A percentile compares a stretch with the other conserved stretches of the same genome.
These are phyloP conservation scores for Buddleja alternifolia DNA, from an alignment of 257 asterid genomes.

Conservation along the genomic window DNA sequence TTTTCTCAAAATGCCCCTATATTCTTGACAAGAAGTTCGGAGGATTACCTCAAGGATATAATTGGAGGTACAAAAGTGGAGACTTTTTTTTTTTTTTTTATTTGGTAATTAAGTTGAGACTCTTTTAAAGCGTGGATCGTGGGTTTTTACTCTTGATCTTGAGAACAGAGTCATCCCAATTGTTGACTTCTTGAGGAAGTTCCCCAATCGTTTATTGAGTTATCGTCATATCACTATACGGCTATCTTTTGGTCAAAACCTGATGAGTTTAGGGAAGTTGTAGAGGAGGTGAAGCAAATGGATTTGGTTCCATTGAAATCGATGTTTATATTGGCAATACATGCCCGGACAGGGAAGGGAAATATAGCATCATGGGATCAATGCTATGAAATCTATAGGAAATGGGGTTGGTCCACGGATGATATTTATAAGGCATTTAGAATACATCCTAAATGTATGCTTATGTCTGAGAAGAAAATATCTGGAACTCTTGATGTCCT, in stretches of 20 bases:
- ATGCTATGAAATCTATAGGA: conserved; percentile 21
- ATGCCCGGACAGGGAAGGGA: conserved; percentile 15
- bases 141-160: conserved; percentile 14
- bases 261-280: conserved; percentile 23
- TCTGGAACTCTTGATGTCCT: conserved; percentile 22
- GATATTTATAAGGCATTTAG: conserved; percentile 29
- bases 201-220: background rate
- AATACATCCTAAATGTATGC: conserved; percentile 38
- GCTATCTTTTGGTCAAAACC: background rate
- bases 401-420: conserved; percentile 45
- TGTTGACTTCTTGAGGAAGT: conserved; percentile 34
- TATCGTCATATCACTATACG: background rate
- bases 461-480: conserved; percentile 33
- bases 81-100: too few species aligned
- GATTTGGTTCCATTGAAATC: conserved; percentile 31
- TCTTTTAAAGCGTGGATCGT: conserved; percentile 21
- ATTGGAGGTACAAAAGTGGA: conserved; percentile 22
- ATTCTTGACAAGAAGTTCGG: conserved; percentile 17
- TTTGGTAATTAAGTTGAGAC: too few species aligned
- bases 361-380: conserved; percentile 11
- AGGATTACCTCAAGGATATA: conserved; percentile 25
- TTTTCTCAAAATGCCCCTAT: conserved; percentile 12
- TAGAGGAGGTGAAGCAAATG: conserved; percentile 27
- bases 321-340: conserved; percentile 24
- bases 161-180: conserved; percentile 21